phyloP scores from a whole-genome alignment of 2,329 filamentous ascomycete genomes.

The Pestalotiopsis sp. region DNA sequence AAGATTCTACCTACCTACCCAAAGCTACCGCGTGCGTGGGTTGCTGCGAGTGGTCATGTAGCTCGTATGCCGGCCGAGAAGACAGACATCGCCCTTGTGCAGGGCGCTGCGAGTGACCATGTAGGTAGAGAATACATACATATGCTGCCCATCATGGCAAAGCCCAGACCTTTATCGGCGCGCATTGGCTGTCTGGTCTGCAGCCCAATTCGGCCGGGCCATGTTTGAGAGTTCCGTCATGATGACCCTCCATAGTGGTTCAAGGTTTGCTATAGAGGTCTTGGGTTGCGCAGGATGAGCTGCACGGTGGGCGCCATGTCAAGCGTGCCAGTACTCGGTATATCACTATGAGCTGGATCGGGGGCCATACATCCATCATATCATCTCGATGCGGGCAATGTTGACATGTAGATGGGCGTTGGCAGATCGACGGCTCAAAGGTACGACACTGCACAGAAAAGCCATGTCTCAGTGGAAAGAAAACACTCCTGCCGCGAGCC shows the following conservation, averaged over 20 bases:
- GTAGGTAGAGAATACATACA: too few relatives aligned
- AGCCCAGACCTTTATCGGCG: too few relatives aligned
- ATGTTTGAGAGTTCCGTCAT: background rate
- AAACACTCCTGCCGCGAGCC: background rate
- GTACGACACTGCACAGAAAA: background rate
- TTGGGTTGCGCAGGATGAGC: background rate
- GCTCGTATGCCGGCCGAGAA: too few relatives aligned
- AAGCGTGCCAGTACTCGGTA: too few relatives aligned
- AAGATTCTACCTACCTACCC: too few relatives aligned
- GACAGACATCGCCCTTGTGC: too few relatives aligned
- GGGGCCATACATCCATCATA: background rate
- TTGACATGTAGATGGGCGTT: background rate
- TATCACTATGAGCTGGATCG: background rate
- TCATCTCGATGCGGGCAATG: background rate
- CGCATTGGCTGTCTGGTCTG: too few relatives aligned
- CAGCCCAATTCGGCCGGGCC: background rate
- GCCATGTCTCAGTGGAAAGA: background rate
- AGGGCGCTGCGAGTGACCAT: too few relatives aligned
- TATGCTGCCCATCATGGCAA: too few relatives aligned
- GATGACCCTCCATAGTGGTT: background rate
- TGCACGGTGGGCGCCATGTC: background rate
- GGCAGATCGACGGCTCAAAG: background rate
- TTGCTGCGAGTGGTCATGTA: too few relatives aligned
- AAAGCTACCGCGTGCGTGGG: too few relatives aligned
- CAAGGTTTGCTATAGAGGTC: background rate